Conservation (phyloP, 2,329 filamentous ascomycete genomes). For the Monosporascus sp. region DNA sequence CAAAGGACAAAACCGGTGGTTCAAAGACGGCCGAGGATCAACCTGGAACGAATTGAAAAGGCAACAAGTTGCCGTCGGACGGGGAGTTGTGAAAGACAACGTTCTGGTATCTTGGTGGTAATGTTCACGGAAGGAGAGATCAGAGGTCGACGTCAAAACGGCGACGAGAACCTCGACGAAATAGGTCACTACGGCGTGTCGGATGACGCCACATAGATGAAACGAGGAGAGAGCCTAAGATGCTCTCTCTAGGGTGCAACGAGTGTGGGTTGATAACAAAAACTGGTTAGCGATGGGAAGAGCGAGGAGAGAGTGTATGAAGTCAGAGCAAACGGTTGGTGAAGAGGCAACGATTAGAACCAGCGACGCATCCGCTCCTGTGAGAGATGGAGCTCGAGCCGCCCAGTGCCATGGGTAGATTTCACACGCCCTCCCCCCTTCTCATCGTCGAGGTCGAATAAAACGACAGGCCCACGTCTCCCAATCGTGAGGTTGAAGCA, state of each 20-base stretch:
- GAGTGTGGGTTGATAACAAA: slow-evolving; percentile 12
- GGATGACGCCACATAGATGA: slow-evolving; percentile 18
- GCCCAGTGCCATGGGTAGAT: slow-evolving; percentile 1
- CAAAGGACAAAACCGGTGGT: slow-evolving; percentile 16
- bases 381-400: slow-evolving; percentile 2
- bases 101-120: slow-evolving; percentile 2
- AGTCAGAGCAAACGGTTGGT: slow-evolving; percentile 17
- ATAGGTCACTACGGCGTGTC: slow-evolving; percentile 8
- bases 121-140: background rate
- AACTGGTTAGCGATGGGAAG: slow-evolving; percentile 13
- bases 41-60: slow-evolving; percentile 47
- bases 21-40: slow-evolving; percentile 50
- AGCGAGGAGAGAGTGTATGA: slow-evolving; percentile 8
- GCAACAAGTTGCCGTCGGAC: slow-evolving; percentile 24
- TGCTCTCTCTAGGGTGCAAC: slow-evolving; percentile 2
- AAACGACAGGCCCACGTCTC: background rate
- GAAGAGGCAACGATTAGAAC: slow-evolving; percentile 18
- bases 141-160: slow-evolving; percentile 7
- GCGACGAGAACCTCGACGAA: slow-evolving; percentile 19
- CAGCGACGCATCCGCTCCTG: slow-evolving; percentile 6
- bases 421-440: background rate
- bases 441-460: slow-evolving; percentile 5
- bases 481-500: background rate
- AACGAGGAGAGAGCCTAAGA: slow-evolving; percentile 13
- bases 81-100: slow-evolving; percentile 11